Evolutionary conservation across 306 rosid species (phyloP), one percentile per base, ranked within the genome.

Genomic region (Trifolium repens): DNA sequence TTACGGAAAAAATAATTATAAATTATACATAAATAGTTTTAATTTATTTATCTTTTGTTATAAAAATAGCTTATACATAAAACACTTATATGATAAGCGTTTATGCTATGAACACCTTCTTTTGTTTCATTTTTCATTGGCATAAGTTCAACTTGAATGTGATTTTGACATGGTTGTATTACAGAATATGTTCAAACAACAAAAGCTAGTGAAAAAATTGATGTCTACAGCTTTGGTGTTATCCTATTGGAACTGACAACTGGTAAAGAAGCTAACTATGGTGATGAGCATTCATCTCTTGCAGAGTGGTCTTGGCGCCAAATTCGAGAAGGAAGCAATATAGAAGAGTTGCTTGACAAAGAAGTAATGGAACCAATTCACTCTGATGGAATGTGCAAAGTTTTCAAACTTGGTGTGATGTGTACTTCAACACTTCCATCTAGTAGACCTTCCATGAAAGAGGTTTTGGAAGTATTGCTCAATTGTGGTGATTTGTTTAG

Each of bases 201-300:
- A 2, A 26, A 84, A 82, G 91, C 89, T 3, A 89, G 85, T 65
- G 94, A 93, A 85, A 93, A 90, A 83, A 76, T 90, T 11, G 98
- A 93, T 35, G 94, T 93, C 0, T 93, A 78, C 47, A 89, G 96
- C 79, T 93, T 85, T 12, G 98, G 96, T 46, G 96, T 93, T 0
- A 58, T 93, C 81, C 86, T 93, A 46, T 72, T 93, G 61, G 98
- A 93, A 74, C 80, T 93, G 46, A 78, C 83, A 44, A 90, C 93
- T 0, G 94, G 96, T 7, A 89, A 79, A 77, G 90, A 90, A 79
- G 91, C 96, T 27, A 82, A 46, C 1, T 34, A 78, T 4, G 93
- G 96, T 1, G 91, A 84, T 24, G 93, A 86, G 19, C 47, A 89
- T 81, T 84, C 90, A 30, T 79, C 91, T 39, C 90, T 93, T 42